phyloP scores from a whole-genome alignment of 352 stramenopile species.

The Pythium grandisporangium region DNA sequence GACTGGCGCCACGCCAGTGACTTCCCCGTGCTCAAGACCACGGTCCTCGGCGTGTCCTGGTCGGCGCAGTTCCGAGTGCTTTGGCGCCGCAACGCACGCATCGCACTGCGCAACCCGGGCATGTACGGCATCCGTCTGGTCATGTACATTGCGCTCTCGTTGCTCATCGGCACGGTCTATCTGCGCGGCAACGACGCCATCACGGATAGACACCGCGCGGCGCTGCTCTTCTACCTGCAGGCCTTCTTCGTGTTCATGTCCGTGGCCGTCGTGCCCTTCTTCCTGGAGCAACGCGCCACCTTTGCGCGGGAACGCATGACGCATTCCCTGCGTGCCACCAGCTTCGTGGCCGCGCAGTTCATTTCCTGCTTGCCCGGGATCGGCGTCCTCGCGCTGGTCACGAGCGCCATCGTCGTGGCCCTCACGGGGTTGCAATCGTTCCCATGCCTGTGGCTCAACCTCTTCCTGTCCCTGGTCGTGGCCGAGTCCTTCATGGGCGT shows the following conservation, averaged over 20 bases:
- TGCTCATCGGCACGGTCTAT: conserved; percentile 57
- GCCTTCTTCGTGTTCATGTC: conserved; percentile 86
- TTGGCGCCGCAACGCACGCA: conserved; percentile 36
- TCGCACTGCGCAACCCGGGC: conserved; percentile 46
- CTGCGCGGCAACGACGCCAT: conserved; percentile 21
- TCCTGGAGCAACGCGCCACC: conserved; percentile 60
- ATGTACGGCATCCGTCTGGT: conserved; percentile 50
- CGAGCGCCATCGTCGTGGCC: conserved; percentile 10
- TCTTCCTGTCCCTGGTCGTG: conserved; percentile 29
- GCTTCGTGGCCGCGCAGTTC: conserved; percentile 37
- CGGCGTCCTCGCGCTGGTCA: conserved; percentile 22
- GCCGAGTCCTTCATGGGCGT: conserved; percentile 33
- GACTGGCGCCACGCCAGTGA: background rate
- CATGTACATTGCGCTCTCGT: conserved; percentile 51
- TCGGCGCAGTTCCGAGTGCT: conserved; percentile 27
- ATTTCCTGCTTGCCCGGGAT: conserved; percentile 30
- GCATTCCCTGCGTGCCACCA: conserved; percentile 32
- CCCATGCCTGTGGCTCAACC: conserved; percentile 13
- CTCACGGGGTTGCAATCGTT: conserved; percentile 16
- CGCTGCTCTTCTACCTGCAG: conserved; percentile 73
- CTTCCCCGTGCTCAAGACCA: background rate
- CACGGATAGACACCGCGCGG: conserved; percentile 19
- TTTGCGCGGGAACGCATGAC: conserved; percentile 59
- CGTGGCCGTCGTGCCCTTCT: conserved; percentile 74
- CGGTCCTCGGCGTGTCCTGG: conserved; percentile 8